phyloP scores from a whole-genome alignment of 495 filamentous ascomycete species.

The Umbilicaria muhlenbergii region DNA sequence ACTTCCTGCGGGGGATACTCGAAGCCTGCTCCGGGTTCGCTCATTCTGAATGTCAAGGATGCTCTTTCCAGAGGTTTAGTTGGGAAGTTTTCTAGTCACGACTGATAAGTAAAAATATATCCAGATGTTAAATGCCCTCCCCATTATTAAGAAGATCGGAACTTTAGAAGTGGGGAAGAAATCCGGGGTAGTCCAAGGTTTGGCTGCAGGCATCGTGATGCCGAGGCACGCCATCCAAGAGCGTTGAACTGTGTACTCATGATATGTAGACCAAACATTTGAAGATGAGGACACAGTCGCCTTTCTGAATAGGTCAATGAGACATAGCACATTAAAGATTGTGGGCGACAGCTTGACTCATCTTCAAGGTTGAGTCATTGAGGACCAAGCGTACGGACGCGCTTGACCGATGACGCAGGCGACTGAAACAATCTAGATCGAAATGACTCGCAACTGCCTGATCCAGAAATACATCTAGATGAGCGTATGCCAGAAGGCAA shows the following conservation, averaged over 20 bases:
- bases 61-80: neutral
- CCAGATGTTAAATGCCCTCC: too few species aligned
- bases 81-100: neutral
- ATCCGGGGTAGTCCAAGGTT: neutral
- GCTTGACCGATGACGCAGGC: too few species aligned
- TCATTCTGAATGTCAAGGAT: slow-evolving; percentile 17
- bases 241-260: too few species aligned
- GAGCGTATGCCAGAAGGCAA: too few species aligned
- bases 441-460: too few species aligned
- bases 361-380: slow-evolving; percentile 1
- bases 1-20: slow-evolving; percentile 60
- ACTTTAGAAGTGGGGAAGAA: slow-evolving; percentile 1
- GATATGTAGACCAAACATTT: too few species aligned
- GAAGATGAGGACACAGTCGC: too few species aligned
- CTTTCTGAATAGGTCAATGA: neutral
- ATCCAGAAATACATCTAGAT: too few species aligned
- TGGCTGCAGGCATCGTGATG: too few species aligned
- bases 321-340: neutral
- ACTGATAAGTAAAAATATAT: neutral
- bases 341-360: slow-evolving; percentile 4
- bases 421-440: too few species aligned
- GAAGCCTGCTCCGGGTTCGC: slow-evolving; percentile 57
- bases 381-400: neutral
- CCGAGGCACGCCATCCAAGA: too few species aligned
- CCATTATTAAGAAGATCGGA: too few species aligned